phyloP scores from a whole-genome alignment of 2,329 filamentous ascomycete genomes.

The Paradendryphiella salina region DNA sequence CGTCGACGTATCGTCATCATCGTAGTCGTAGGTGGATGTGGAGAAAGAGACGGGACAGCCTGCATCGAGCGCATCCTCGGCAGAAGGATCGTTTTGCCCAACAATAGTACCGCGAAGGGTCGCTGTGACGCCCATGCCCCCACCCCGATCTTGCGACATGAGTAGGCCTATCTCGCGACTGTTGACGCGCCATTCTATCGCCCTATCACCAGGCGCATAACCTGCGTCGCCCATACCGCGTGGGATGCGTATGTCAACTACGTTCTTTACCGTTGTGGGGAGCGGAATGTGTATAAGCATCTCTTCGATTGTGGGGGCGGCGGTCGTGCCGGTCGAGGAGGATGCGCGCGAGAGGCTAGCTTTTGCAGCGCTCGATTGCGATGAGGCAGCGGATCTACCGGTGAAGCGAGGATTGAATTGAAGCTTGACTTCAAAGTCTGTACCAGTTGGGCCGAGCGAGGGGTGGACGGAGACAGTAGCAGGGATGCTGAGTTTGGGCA shows the following conservation, averaged over 20 bases:
- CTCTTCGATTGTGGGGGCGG: slow-evolving; percentile 65
- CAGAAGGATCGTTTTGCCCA: slow-evolving; percentile 57
- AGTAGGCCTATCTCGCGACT: slow-evolving; percentile 69
- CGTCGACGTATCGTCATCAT: slow-evolving; percentile 37
- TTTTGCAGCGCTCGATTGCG: slow-evolving; percentile 44
- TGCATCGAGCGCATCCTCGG: slow-evolving; percentile 41
- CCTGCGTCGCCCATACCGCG: slow-evolving; percentile 79
- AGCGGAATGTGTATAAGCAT: slow-evolving; percentile 78
- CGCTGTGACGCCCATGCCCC: slow-evolving; percentile 66
- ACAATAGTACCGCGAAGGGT: slow-evolving; percentile 79
- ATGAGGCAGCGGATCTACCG: slow-evolving; percentile 36
- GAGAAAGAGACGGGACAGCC: slow-evolving; percentile 24
- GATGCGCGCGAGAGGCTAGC: slow-evolving; percentile 30
- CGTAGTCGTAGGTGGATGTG: slow-evolving; percentile 37
- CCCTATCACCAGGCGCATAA: slow-evolving; percentile 72
- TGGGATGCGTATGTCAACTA: slow-evolving; percentile 78
- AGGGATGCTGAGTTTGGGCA: slow-evolving; percentile 72
- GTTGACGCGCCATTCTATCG: slow-evolving; percentile 81
- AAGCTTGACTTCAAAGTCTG: slow-evolving; percentile 87
- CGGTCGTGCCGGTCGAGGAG: slow-evolving; percentile 37
- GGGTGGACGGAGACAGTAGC: slow-evolving; percentile 81
- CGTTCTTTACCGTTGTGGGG: slow-evolving; percentile 75
- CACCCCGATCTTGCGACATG: slow-evolving; percentile 43
- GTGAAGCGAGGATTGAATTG: slow-evolving; percentile 62
- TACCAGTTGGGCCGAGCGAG: slow-evolving; percentile 70